These are phyloP conservation scores for Corymbia maculata DNA, from an alignment of 345 rosid genomes.

Conservation along the genomic window DNA sequence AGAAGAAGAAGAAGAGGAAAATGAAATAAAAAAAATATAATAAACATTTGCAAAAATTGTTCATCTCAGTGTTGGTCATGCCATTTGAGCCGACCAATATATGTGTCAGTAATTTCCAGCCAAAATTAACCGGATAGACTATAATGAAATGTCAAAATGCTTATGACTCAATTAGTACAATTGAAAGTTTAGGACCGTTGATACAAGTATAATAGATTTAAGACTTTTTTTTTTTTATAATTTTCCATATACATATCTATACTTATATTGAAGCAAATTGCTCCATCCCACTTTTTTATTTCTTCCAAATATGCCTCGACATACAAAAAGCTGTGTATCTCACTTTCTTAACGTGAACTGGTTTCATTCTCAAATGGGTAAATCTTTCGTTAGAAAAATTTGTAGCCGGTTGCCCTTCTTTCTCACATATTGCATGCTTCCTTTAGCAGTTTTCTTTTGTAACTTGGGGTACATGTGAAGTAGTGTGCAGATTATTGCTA, in stretches of 20 bases:
- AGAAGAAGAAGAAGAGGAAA: too few species aligned
- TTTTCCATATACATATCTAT: fast-evolving
- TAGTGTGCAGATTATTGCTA: neutral
- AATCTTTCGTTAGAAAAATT: neutral
- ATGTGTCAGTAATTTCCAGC: fast-evolving
- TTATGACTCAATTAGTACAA: fast-evolving
- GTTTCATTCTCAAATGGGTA: neutral
- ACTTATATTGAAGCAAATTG: too few species aligned
- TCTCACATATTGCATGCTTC: neutral
- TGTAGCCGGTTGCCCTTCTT: fast-evolving
- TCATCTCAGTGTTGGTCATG: fast-evolving
- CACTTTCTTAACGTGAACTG: neutral
- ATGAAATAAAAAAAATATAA: too few species aligned
- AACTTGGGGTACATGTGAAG: neutral
- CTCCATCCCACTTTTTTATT: neutral
- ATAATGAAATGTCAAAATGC: too few species aligned
- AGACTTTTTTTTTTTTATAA: too few species aligned
- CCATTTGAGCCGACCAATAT: fast-evolving
- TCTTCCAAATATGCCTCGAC: neutral
- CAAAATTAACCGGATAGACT: fast-evolving
- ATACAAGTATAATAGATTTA: too few species aligned
- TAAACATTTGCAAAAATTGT: too few species aligned
- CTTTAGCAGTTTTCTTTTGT: neutral
- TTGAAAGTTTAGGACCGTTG: too few species aligned
- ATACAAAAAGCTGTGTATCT: neutral